Base-by-base conservation (phyloP, 2,329 filamentous ascomycete genomes). In the Botryotinia globosa region DNA sequence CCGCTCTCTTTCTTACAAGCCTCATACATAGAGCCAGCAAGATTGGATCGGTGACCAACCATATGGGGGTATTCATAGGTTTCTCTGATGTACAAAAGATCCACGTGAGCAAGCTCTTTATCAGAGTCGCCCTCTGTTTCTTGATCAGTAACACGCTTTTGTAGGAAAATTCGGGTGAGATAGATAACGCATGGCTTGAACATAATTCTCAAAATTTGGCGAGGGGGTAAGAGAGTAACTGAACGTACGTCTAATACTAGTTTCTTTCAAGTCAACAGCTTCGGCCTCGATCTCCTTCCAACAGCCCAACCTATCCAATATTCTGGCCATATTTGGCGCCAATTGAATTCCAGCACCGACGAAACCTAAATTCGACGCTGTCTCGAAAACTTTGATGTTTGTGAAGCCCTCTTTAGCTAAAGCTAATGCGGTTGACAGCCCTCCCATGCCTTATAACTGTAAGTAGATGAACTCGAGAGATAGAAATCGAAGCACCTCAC, bases 281-380 rank as follows among this genome's bases (percentile, higher is more conserved):
- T 94, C 91, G 54, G 84, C 86, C 75, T 88, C 88, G 74, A 96
- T 93, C 25, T 86, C 85, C 29, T 86, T 82, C 92, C 92, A 95
- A 73, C 91, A 91, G 16, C 90, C 92, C 56, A 94, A 83, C 22
- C 86, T 84, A 79, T 93, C 90, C 20, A 96, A 85, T 14, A 96
- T 91, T 3, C 92, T 87, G 5, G 90, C 90, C 87, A 95, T 92
- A 76, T 96, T 97, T 0, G 93, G 93, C 0, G 93, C 92, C 73
- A 95, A 85, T 80, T 97, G 93, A 76, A 96, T 95, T 8, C 93
- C 93, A 1, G 93, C 93, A 37, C 93, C 93, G 1, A 95, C 92
- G 77, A 95, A 95, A 8, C 92, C 92, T 6, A 95, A 85, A 76
- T 89, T 87, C 7, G 90, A 88, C 0, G 92, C 92, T 51, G 86